Evolutionary conservation across 805 yeast species (phyloP).

Genomic region (Wickerhamiella sorbophila): DNA sequence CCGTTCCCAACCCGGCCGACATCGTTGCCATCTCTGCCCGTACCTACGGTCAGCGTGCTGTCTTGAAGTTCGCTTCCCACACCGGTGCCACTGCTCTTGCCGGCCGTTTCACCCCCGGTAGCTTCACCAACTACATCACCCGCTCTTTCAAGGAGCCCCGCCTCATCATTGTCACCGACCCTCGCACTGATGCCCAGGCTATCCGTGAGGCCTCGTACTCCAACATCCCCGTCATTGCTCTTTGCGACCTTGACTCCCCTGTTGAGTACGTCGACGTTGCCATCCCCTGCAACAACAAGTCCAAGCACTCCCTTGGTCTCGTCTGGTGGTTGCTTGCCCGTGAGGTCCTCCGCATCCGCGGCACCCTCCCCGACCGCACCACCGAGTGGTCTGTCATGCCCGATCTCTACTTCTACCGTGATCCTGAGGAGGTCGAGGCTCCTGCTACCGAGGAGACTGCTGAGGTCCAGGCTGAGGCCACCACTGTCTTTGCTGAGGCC

Average conservation of each 20-base stretch:
- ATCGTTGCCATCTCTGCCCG: conserved; percentile 98
- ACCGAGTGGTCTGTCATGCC: conserved; percentile 99
- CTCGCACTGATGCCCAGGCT: conserved; percentile 99
- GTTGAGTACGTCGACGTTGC: conserved; percentile 98
- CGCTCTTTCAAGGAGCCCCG: conserved; percentile 99
- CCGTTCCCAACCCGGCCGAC: conserved; percentile 96
- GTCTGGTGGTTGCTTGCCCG: conserved; percentile 99
- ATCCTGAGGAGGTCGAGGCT: conserved; percentile 96
- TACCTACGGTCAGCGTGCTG: conserved; percentile 99
- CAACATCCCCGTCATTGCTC: conserved; percentile 99
- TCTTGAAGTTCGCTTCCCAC: conserved; percentile 97
- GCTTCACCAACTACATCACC: conserved; percentile 99
- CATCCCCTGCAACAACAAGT: conserved; percentile 99
- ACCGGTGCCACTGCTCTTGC: conserved; percentile 99
- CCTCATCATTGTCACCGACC: conserved; percentile 97
- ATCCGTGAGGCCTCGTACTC: conserved; percentile 99
- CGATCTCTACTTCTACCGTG: conserved; percentile 99
- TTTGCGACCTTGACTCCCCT: conserved; percentile 97
- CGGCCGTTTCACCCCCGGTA: conserved; percentile 99
- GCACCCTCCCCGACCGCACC: conserved; percentile 89
- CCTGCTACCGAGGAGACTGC: conserved; percentile 49
- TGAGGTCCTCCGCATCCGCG: conserved; percentile 98
- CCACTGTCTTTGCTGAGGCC: conserved; percentile 46
- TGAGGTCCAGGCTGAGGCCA: conserved; percentile 51
- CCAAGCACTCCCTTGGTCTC: conserved; percentile 98